Base-by-base conservation (phyloP, 208 protist genomes). In the Crithidia bombi region DNA sequence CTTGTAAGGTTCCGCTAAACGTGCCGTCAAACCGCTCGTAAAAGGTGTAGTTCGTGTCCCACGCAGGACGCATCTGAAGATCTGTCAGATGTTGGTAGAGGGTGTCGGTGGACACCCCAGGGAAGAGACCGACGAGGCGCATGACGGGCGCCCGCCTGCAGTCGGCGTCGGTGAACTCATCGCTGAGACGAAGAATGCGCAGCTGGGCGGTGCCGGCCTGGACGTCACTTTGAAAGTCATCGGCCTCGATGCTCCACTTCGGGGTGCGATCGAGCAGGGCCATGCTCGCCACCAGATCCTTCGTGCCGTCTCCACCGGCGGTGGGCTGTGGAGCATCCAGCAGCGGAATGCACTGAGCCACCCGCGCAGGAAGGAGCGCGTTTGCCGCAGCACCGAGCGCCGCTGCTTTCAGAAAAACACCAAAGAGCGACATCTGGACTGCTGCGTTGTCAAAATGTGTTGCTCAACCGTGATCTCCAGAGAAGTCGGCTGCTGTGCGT, bases 11-110 rank as follows among this genome's bases (percentile, higher is more conserved):
- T 1, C 43, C 44, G 11, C 57, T 15, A 32, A 61, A 49, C 0
- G 65, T 52, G 9, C 30, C 58, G 5, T 46, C 33, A 55, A 78
- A 85, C 21, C 65, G 69, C 30, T 75, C 67, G 57, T 86, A 92
- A 38, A 78, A 71, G 21, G 61, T 71, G 65, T 92, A 92, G 69
- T 92, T 89, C 3, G 30, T 49, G 57, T 92, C 86, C 86, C 86
- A 92, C 14, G 55, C 21, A 15, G 33, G 52, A 0, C 86, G 73
- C 43, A 81, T n/a, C 33, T 73, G 17, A 21, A 89, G 36, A 46
- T 89, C 81, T 3, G 81, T 85, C 51, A 92, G 77, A 36, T 75
- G 69, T 10, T 57, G 39, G 47, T 79, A 82, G 11, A 87, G 73
- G 25, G 77, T 57, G 0, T 62, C 35, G 2, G 83, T 76, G 2